Conservation (phyloP, 2,329 filamentous ascomycete genomes). For the Falciphora oryzae region DNA sequence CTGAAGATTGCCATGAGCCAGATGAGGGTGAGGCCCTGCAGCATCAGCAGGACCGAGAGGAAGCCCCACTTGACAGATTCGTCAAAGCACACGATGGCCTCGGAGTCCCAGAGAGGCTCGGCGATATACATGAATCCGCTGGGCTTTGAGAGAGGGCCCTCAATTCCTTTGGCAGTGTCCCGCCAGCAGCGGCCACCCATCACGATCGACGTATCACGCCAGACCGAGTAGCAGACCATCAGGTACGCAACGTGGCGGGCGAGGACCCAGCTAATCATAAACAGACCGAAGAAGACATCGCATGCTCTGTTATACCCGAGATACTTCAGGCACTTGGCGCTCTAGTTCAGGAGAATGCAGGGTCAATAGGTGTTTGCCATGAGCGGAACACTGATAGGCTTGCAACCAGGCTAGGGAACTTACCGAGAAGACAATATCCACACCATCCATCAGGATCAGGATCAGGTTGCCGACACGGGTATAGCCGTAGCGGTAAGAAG, state of each 20-base stretch:
- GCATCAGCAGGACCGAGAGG: conserved; percentile 65
- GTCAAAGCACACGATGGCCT: conserved; percentile 76
- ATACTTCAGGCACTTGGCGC: conserved; percentile 93
- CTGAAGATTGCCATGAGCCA: conserved; percentile 89
- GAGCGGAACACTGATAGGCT: too few relatives aligned
- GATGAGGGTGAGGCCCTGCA: conserved; percentile 72
- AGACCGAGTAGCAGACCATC: conserved; percentile 77
- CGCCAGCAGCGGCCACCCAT: conserved; percentile 69
- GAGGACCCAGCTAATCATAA: conserved; percentile 79
- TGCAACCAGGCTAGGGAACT: conserved; percentile 23
- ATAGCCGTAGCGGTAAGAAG: conserved; percentile 81
- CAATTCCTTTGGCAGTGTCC: conserved; percentile 41
- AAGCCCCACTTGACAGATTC: conserved; percentile 69
- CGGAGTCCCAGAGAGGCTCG: conserved; percentile 65
- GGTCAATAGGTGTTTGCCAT: background rate
- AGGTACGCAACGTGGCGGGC: conserved; percentile 78
- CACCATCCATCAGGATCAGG: conserved; percentile 86
- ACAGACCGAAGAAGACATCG: conserved; percentile 77
- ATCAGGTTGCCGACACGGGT: conserved; percentile 86
- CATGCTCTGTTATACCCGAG: conserved; percentile 68
- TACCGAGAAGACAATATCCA: conserved; percentile 84
- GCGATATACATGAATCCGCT: conserved; percentile 55
- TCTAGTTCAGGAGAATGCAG: conserved; percentile 37
- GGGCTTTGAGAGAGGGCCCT: conserved; percentile 46
- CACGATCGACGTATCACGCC: conserved; percentile 53